Evolutionary conservation across 75 land plant species (phyloP), one percentile per base, ranked within the genome.

Genomic region (Isoetes taiwanensis): DNA sequence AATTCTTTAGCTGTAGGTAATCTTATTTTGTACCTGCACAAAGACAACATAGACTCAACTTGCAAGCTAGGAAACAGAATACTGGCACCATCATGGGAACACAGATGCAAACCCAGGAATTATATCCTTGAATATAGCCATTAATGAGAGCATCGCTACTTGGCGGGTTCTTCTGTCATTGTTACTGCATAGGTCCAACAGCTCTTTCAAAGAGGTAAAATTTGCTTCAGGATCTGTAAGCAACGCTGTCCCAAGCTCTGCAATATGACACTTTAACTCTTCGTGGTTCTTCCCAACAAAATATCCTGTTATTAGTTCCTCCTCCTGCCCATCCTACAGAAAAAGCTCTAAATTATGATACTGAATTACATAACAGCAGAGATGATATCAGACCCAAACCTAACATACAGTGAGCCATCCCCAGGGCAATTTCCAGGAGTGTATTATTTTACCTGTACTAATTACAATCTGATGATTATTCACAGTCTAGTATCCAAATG

Each of bases 101-200:
- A 37, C 12, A 37, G 14, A 37, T 14, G 39, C 39, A 48, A 68
- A 93, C 96, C 99, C 90, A 61, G 99, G 99, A 27, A 94, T 68
- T 25, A 94, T 79, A 67, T 94, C 99, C 62, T 71, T 89, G 52
- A 89, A 94, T 48, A 89, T 78, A 61, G 96, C 99, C 68, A 85
- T 62, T 31, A 76, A 73, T n/a, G 99, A 94, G n/a, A 83, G 78
- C 38, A 85, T 41, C 8, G 73, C 96, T 68, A 94, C 75, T 32
- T 76, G 79, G 38, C 76, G 70, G 24, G 89, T 74, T 26, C 35
- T 65, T 8, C 56, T 53, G 60, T 89, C 80, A 39, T 52, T 54
- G 63, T 93, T 86, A 32, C 65, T 67, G 52, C 80, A 80, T 33
- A 89, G 48, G 26, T 72, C 76, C 20, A 81, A 57, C 50, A 94